A percentile compares a stretch with the other conserved stretches of the same genome.
Conservation (phyloP, 2,329 filamentous ascomycete genomes). For the Calonectria crousiana region DNA sequence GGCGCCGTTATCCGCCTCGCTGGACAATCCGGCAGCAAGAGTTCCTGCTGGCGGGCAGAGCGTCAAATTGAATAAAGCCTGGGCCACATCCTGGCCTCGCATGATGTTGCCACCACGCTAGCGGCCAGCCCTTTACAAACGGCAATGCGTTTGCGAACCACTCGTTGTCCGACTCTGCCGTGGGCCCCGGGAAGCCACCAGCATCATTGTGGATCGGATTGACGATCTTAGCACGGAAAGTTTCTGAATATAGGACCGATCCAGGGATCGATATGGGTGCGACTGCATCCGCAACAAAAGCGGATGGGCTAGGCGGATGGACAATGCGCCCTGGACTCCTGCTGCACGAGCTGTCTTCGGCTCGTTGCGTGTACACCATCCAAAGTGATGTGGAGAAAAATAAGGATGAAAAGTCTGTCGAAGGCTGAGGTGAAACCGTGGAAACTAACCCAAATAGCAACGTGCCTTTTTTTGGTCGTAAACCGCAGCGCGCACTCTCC, state of each 20-base stretch:
- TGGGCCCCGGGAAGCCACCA: not conserved
- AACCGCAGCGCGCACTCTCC: not conserved
- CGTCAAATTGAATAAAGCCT: not conserved
- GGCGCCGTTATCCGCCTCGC: not conserved
- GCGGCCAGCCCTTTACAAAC: not conserved
- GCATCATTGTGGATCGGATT: not conserved
- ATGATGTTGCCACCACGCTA: slow-evolving; percentile 5
- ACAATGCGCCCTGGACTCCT: not conserved
- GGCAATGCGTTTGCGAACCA: not conserved
- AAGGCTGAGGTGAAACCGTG: not conserved
- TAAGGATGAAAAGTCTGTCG: not conserved
- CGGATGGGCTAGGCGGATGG: not conserved
- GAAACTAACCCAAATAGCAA: not conserved
- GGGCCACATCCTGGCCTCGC: not conserved
- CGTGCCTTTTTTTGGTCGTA: not conserved
- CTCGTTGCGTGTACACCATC: not conserved
- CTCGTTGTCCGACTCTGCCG: not conserved
- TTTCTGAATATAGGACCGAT: not conserved
- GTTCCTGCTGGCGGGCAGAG: not conserved
- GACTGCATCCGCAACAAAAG: not conserved
- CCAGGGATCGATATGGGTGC: not conserved
- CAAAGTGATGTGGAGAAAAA: not conserved
- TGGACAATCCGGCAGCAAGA: not conserved
- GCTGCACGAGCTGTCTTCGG: not conserved
- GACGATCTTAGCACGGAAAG: not conserved